Base-by-base conservation (phyloP, 371 early-diverging fungal genomes). In the Apophysomyces variabilis region DNA sequence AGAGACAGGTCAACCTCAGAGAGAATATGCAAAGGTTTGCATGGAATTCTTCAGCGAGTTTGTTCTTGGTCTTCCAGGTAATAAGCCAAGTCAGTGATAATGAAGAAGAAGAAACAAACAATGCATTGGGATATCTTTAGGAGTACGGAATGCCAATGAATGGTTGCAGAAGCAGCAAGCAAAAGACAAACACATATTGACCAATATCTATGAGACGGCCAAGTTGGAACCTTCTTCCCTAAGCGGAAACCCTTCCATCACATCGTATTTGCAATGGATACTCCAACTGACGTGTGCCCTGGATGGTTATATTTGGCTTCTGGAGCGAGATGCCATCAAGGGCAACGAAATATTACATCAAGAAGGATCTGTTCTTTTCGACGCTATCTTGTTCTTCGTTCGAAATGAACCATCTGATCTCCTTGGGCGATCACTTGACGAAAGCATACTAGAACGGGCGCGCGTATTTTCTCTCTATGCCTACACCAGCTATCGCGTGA, bases 11-110 rank as follows among this genome's bases (percentile, higher is more conserved):
- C 63, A 73, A 18, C 57, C 66, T 2, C 89, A 90, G 50, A 68
- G 80, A 7, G 81, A 80, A 13, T 93, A 92, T 68, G 83, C 91
- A 1, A 87, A 78, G 47, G 71, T 77, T 5, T 91, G 92, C 67
- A 80, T 90, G 63, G 74, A 70, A 1, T 75, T 80, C 44, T 79
- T 79, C 47, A 41, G 58, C 9, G 79, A 81, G 37, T 80, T 84
- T 61, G 81, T 79, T 0, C 54, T 36, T 13, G 47, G 50, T 13
- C 35, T 71, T 14, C 73, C 72, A 54, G 68, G 69, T 63, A 58
- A 61, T 26, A 41, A 41, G 41, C 13, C 13, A 12, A 3, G 26
- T 13, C 1, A 32, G 11, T 38, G 60, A n/a, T 43, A 4, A 4
- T 56, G 8, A 16, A 32, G 38, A 35, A 12, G 16, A 13, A 32